Base-by-base conservation (phyloP, 2,329 filamentous ascomycete species). In the Xylaria sp. region DNA sequence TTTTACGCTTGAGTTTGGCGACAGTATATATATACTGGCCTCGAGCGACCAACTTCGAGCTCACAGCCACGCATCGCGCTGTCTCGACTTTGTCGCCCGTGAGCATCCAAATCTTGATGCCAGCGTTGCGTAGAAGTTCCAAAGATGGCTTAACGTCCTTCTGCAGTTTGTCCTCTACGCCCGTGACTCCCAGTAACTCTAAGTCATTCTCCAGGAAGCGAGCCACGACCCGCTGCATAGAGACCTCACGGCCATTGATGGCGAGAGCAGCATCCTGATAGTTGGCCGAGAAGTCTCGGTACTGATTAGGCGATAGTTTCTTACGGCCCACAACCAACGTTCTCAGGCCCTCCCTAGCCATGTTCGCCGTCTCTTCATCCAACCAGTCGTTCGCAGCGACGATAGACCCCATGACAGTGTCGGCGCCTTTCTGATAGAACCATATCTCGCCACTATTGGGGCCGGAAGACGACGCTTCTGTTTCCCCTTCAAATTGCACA, bases 81-180 rank as follows among this genome's bases (percentile, higher is more conserved):
- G 94, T 99, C 76, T 99, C 94, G 2, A 99, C 91, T 76, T 99
- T 99, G 80, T 99, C 94, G 52, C 94, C 94, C 0, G 94, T 99
- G 72, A 99, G 80, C 94, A 99, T 99, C 94, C 94, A 99, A 54
- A 99, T 97, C 75, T 97, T 97, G 76, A 99, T 94, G 30, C 94
- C 94, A 0, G 94, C 94, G 69, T 99, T 99, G 66, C 94, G 90
- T 55, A 99, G 83, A 4, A 99, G 84, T 74, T 99, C 95, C 4
- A 99, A 81, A 0, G 92, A 96, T 1, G 93, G 90, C 73, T 97
- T 99, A 70, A 99, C 94, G 70, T 97, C 92, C 64, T 87, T 88
- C 73, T 99, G 94, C 10, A 99, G 83, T 72, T 96, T 96, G 75
- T 99, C 94, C 74, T 99, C 95, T 0, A 99, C 94, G 64, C 94